These are phyloP conservation scores for Phytophthora aleatoria DNA, from an alignment of 352 stramenopile species.

Conservation along the genomic window DNA sequence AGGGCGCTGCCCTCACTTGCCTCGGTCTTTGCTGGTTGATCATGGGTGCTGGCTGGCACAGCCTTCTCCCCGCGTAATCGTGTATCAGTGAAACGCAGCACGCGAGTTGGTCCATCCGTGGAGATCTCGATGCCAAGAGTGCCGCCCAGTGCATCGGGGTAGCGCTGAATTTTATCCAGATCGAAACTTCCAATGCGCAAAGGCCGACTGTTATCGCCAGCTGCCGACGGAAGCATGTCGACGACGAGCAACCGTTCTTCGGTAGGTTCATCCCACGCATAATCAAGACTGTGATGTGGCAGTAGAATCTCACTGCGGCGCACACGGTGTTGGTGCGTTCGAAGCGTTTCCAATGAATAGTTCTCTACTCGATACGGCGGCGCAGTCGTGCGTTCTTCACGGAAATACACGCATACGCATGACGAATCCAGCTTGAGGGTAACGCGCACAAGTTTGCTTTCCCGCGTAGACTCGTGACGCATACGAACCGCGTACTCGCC, in stretches of 20 bases:
- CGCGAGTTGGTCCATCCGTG: slow-evolving; percentile 86
- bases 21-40: slow-evolving; percentile 34
- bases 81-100: slow-evolving; percentile 86
- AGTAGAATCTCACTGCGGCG: slow-evolving; percentile 85
- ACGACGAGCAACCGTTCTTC: slow-evolving; percentile 81
- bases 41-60: slow-evolving; percentile 31
- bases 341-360: slow-evolving; percentile 88
- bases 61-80: slow-evolving; percentile 59
- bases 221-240: slow-evolving; percentile 88
- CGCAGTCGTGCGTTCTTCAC: slow-evolving; percentile 75
- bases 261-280: slow-evolving; percentile 89
- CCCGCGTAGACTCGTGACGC: slow-evolving; percentile 80
- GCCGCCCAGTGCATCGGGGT: slow-evolving; percentile 74
- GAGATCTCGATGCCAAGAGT: slow-evolving; percentile 83
- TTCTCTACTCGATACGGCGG: slow-evolving; percentile 90
- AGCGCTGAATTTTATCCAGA: slow-evolving; percentile 82
- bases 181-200: slow-evolving; percentile 84
- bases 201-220: slow-evolving; percentile 85
- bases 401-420: slow-evolving; percentile 83
- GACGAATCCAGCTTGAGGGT: slow-evolving; percentile 78
- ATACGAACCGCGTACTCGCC: slow-evolving; percentile 85
- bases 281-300: slow-evolving; percentile 86
- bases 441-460: slow-evolving; percentile 79
- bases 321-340: slow-evolving; percentile 83
- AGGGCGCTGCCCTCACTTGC: slow-evolving; percentile 24